Evolutionary conservation across 495 filamentous ascomycete species (phyloP).

Genomic region (Penicillium lividum): DNA sequence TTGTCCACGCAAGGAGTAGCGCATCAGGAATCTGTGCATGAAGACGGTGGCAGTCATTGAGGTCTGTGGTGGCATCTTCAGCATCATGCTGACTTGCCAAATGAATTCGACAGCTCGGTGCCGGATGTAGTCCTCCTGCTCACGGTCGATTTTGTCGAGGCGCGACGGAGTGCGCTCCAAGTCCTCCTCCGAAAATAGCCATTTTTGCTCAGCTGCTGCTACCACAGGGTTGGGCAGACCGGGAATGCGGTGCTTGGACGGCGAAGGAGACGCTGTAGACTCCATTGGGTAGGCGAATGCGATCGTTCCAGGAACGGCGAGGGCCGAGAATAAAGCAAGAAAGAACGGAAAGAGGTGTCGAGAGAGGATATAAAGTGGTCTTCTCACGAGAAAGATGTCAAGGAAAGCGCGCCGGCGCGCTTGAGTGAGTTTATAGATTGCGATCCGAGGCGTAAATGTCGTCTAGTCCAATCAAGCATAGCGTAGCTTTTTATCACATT

Average conservation of each 20-base stretch:
- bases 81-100: conserved; percentile 85
- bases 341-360: neutral
- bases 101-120: conserved; percentile 97
- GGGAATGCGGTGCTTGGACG: conserved; percentile 46
- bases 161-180: conserved; percentile 79
- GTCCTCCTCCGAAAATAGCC: conserved; percentile 87
- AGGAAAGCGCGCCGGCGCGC: conserved; percentile 24
- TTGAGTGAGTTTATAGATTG: conserved; percentile 8
- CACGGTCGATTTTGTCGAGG: conserved; percentile 72
- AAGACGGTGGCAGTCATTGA: conserved; percentile 89
- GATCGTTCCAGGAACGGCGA: neutral
- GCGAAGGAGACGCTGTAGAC: conserved; percentile 27
- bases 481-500: conserved; percentile 30
- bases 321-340: neutral
- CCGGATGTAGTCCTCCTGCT: conserved; percentile 74
- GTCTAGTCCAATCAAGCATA: conserved; percentile 24
- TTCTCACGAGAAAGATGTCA: neutral
- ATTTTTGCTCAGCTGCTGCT: conserved; percentile 66
- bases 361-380: neutral
- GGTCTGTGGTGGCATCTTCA: conserved; percentile 89
- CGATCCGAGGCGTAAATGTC: conserved; percentile 16
- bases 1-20: conserved; percentile 59
- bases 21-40: conserved; percentile 94
- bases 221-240: conserved; percentile 51
- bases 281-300: conserved; percentile 28